Evolutionary conservation across 306 rosid genomes (phyloP), one percentile per base, ranked within the genome.

Genomic region (Parietaria judaica): DNA sequence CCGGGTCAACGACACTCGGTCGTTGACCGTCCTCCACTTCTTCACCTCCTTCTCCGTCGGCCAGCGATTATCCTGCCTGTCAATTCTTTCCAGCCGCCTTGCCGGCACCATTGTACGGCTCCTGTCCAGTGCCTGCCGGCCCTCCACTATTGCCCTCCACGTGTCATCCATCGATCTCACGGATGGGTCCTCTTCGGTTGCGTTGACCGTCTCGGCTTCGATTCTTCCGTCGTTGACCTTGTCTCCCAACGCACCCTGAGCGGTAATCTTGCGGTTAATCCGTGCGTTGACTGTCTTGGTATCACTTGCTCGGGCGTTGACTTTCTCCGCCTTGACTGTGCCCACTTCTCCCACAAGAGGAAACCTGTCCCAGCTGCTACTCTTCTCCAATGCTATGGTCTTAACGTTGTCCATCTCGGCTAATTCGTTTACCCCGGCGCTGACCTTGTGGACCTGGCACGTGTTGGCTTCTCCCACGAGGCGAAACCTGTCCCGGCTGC

Each of bases 11-110:
- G 76, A 61, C 56, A 65, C 80, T 44, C 85, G 74, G 31, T 79
- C 90, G 8, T 59, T 87, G 73, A 85, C 87, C 39, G 85, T 85
- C 1, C 81, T 91, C 56, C 88, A 79, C 47, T 87, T 90, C 67
- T 51, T 85, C 41, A 87, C 72, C 70, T 87, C 95, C 54, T 17
- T 67, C 46, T 57, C 61, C 56, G 84, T 86, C 74, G n/a, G 73
- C 62, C 13, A 2, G 41, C 80, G 3, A 43, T 50, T 67, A 31
- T 39, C 66, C 13, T 67, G 72, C 14, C 17, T 63, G 4, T 51
- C 68, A n/a, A 64, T 41, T 63, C 81, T 72, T 51, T 14, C 73
- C 51, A 71, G 58, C 12, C 66, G 66, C 3, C 74, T 73, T 9
- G 84, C 66, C 13, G 65, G 72, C 80, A 11, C 35, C 12, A 54